Base-by-base conservation (phyloP, 2,329 filamentous ascomycete species). In the Sarocladium oryzae region DNA sequence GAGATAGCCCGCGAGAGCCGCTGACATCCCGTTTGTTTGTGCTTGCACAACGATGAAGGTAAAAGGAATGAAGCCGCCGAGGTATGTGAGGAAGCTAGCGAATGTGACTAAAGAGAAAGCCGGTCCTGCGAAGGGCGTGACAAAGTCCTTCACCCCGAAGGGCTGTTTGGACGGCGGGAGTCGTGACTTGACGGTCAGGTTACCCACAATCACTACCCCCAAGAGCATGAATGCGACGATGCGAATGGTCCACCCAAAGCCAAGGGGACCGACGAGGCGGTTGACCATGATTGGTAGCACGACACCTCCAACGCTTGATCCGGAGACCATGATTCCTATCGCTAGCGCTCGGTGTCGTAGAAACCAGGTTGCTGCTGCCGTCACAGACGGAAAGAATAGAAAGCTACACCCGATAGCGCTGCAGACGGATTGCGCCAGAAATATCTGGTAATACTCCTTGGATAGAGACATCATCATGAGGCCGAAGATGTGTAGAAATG, bases 1-100 rank as follows among this genome's bases (percentile, higher is more conserved):
- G 33, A 85, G 70, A 56, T 83, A 84, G 64, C 84, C 82, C 13
- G 46, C 18, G n/a, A 36, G 33, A n/a, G 18, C 13, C 11, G 18
- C 46, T 10, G 30, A 36, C 30, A 49, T 37, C 7, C 46, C 46
- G 13, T 24, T 49, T 13, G 43, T 26, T 15, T 16, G 43, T 26
- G 78, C 79, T 60, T 78, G 84, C 4, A 76, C 65, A 51, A 79
- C 74, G 7, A 66, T 61, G 54, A 58, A 66, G 49, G 57, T 58
- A 49, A 63, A 66, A 0, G 63, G 64, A 1, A 67, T 53, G 9
- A 62, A 55, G 56, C 64, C 58, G 10, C 64, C 63, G n/a, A 55
- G 54, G 50, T 60, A 61, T 24, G 43, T 48, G 8, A 67, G 54
- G 50, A 66, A 57, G 38, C 61, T 56, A 3, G 64, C 52, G 2